Evolutionary conservation across 2,329 filamentous ascomycete species (phyloP), one percentile per base, ranked within the genome.

Genomic region (Passalora sequoiae): DNA sequence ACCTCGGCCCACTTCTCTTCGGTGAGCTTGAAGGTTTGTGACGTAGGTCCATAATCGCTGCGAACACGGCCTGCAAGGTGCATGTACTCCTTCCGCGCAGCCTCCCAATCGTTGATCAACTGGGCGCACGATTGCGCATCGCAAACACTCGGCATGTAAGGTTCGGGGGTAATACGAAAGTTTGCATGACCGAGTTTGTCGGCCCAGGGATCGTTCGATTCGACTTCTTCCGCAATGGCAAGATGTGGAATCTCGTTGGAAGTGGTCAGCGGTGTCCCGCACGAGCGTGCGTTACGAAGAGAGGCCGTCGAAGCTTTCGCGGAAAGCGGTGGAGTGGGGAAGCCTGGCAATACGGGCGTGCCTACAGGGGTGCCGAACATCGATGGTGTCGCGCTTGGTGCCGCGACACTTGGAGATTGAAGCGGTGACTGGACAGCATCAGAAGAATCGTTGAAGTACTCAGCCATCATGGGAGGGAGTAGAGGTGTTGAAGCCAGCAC

Each of bases 41-140:
- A 95, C 0, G 88, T 95, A 24, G 83, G 75, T 12, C 89, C 89
- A 56, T 94, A 94, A 66, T 96, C 88, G 66, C 95, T 89, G 43
- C 86, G 84, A 0, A 86, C 92, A 45, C 88, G 84, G 8, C 87
- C 84, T 15, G 94, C 78, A 59, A 95, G 89, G 64, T 89, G 91
- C 54, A 86, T 86, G 68, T 89, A 96, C 63, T 94, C 92, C 63
- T 79, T 78, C 38, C 88, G 79, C 20, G 91, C 91, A 24, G 78
- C 69, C 56, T 91, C 83, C 89, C 89, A 95, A 59, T 94, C 84
- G 5, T 78, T 73, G 39, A 84, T 80, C 38, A 95, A 73, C 59
- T 80, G 76, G 24, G 76, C 76, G 59, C 81, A 79, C 4, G 77
- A 73, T 7, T 81, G 60, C 17, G 53, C 42, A 52, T 84, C 80